These are phyloP conservation scores for Aureobasidium uvarum DNA, from an alignment of 2,329 filamentous ascomycete genomes.

Conservation along the genomic window DNA sequence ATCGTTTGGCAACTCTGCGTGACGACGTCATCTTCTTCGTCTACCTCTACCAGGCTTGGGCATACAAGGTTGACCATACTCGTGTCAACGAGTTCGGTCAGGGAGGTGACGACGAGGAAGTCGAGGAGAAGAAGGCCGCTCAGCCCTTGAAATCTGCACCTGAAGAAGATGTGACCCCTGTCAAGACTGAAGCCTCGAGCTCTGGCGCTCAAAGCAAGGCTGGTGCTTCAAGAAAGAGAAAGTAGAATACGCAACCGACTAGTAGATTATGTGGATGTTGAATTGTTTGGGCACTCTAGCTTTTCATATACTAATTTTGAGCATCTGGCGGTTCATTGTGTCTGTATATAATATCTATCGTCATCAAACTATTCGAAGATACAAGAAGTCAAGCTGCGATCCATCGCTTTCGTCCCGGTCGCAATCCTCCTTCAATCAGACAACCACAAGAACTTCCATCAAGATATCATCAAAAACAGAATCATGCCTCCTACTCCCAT, in stretches of 20 bases:
- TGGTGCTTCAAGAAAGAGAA: slow-evolving; percentile 32
- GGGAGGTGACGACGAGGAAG: slow-evolving; percentile 77
- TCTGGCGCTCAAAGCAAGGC: slow-evolving; percentile 22
- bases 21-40: slow-evolving; percentile 99
- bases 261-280: neutral
- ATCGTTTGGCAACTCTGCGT: slow-evolving; percentile 84
- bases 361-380: neutral
- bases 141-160: slow-evolving; percentile 42
- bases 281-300: neutral
- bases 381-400: neutral
- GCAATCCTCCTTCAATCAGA: neutral
- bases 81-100: slow-evolving; percentile 98
- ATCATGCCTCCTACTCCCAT: neutral
- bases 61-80: slow-evolving; percentile 86
- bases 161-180: slow-evolving; percentile 26
- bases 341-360: neutral
- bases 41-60: slow-evolving; percentile 91
- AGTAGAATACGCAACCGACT: slow-evolving; percentile 19
- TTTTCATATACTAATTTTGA: neutral
- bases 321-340: neutral
- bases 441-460: neutral
- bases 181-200: slow-evolving; percentile 27
- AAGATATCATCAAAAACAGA: too few species aligned
- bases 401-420: neutral
- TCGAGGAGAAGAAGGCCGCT: slow-evolving; percentile 51